phyloP scores from a whole-genome alignment of 352 stramenopile genomes.

The Phytophthora constricta region DNA sequence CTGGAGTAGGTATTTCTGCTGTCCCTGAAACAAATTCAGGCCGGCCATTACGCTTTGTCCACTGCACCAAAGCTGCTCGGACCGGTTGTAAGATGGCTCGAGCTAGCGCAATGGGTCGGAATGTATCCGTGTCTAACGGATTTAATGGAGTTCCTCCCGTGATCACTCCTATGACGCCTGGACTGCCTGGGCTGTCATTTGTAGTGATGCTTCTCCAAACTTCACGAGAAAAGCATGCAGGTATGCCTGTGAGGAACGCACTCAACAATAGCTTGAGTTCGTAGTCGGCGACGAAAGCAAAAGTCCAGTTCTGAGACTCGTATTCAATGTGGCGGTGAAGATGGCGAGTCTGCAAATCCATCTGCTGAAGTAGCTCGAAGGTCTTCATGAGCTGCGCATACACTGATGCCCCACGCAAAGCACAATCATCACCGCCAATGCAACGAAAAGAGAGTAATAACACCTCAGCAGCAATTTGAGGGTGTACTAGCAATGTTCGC shows the following conservation, averaged over 20 bases:
- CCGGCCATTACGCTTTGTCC: constrained; percentile 47
- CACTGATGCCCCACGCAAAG: constrained; percentile 48
- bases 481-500: constrained; percentile 77
- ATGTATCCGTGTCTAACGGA: constrained; percentile 33
- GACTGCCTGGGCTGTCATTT: constrained; percentile 25
- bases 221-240: constrained; percentile 55
- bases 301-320: constrained; percentile 85
- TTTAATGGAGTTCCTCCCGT: constrained; percentile 34
- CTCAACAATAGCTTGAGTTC: constrained; percentile 81
- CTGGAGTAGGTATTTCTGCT: constrained; percentile 6
- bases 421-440: constrained; percentile 35
- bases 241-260: constrained; percentile 67
- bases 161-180: constrained; percentile 30
- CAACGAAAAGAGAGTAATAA: constrained; percentile 64
- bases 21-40: constrained; percentile 32
- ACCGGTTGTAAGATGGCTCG: constrained; percentile 56
- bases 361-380: constrained; percentile 76
- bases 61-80: constrained; percentile 35
- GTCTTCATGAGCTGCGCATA: constrained; percentile 64
- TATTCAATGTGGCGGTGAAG: constrained; percentile 80
- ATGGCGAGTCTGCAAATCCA: constrained; percentile 81
- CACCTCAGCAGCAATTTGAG: constrained; percentile 59
- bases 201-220: constrained; percentile 35
- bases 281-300: constrained; percentile 85
- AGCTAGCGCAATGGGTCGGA: constrained; percentile 45